Base-by-base conservation (phyloP, 208 protist species). In the Leptomonas pyrrhocoris region DNA sequence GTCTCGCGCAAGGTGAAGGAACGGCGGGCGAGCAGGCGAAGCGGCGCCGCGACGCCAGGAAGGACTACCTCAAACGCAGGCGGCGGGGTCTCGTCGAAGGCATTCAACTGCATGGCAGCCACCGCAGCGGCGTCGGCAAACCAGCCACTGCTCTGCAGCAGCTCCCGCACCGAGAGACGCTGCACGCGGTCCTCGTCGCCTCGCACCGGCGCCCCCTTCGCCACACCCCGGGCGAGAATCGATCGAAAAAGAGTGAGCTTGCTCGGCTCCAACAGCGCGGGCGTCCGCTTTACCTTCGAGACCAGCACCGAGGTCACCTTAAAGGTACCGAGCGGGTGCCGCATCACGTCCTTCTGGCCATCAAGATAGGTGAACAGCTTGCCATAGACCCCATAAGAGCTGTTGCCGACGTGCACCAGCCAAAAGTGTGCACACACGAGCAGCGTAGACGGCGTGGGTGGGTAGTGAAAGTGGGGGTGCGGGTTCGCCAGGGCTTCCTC, bases 291-390 rank as follows among this genome's bases (percentile, higher is more conserved):
- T 25, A 13, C 11, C 69, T 83, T 88, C 18, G 81, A 89, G 15
- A 93, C 81, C 61, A 56, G 67, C 34, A 93, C 87, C 21, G 63
- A 74, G n/a, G 77, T 84, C 27, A 89, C 72, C 58, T 76, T 81
- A 69, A 93, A 88, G 9, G 45, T 71, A 54, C 87, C 87, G 42
- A 93, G 60, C 1, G 65, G 68, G 23, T 67, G 27, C 54, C 58
- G 76, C 13, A 48, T 55, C 23, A 62, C 25, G 60, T 80, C 74
- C 23, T 65, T 59, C n/a, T 70, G 40, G 2, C 63, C 77, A 15
- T 86, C 75, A 9, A 73, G 15, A 64, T 88, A 93, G 43, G 70
- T 61, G 59, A 70, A 80, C 27, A 93, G 58, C n/a, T 76, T 61
- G 18, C 57, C 63, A 68, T 80, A 75, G 12, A 93, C 55, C 30